Percentiles rank a stretch among this genome's conserved stretches.
Conservation (phyloP, 192 early-diverging fungal genomes). For the Chytriomyces sp. region DNA sequence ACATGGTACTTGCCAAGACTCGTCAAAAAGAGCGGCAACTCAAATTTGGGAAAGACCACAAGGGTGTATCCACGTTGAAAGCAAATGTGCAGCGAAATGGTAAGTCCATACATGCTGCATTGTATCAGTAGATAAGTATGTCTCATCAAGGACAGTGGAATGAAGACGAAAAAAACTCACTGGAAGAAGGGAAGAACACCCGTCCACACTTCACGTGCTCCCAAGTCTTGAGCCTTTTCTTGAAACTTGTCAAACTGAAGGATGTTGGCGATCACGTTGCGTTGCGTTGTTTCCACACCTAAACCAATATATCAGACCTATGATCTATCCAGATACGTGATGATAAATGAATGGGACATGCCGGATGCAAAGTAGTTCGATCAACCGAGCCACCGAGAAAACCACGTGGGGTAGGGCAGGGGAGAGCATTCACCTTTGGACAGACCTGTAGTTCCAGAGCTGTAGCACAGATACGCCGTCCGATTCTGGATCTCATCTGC, state of each 20-base stretch:
- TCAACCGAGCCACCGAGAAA: background rate
- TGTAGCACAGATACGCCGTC: slow-evolving; percentile 72
- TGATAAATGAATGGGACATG: background rate
- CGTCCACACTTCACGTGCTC: slow-evolving; percentile 36
- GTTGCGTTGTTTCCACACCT: slow-evolving; percentile 80
- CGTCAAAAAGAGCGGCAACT: slow-evolving; percentile 58
- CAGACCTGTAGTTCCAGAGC: slow-evolving; percentile 70
- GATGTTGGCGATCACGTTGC: slow-evolving; percentile 80
- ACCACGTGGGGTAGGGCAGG: background rate
- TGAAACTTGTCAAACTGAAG: slow-evolving; percentile 58
- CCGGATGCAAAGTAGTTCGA: background rate
- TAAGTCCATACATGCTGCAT: slow-evolving; percentile 40
- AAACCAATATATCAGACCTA: background rate
- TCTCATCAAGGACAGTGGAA: too few species aligned
- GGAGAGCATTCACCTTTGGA: slow-evolving; percentile 45
- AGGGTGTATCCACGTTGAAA: slow-evolving; percentile 55
- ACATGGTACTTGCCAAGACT: slow-evolving; percentile 71
- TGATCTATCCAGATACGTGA: too few species aligned
- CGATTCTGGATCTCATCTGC: slow-evolving; percentile 37
- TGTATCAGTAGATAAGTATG: background rate
- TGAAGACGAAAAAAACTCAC: slow-evolving; percentile 18
- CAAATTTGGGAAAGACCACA: slow-evolving; percentile 79
- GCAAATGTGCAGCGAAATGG: slow-evolving; percentile 28
- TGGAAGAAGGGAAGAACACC: slow-evolving; percentile 71
- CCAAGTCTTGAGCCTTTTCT: slow-evolving; percentile 16